Conservation (phyloP, 2,329 filamentous ascomycete genomes). For the Penicillium hesseltinei region DNA sequence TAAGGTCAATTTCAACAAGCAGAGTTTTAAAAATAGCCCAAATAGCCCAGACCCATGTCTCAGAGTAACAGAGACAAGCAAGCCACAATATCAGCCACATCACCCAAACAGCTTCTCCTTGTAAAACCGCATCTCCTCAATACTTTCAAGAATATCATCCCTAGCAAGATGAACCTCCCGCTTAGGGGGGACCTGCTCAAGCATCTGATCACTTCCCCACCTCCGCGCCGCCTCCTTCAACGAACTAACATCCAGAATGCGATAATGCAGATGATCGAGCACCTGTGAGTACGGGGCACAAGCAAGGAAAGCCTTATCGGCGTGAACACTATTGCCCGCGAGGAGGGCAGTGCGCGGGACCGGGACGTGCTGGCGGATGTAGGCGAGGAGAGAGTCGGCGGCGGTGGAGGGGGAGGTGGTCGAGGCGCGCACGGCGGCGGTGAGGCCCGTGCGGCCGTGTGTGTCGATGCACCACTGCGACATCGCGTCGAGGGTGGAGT, state of each 20-base stretch:
- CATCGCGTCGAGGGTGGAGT: slow-evolving; percentile 72
- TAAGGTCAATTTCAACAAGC: not conserved
- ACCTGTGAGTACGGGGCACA: slow-evolving; percentile 71
- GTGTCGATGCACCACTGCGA: slow-evolving; percentile 84
- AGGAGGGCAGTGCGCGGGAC: slow-evolving; percentile 66
- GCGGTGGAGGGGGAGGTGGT: slow-evolving; percentile 69
- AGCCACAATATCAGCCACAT: not conserved
- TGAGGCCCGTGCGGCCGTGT: slow-evolving; percentile 79
- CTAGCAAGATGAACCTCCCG: slow-evolving; percentile 75
- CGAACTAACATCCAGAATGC: slow-evolving; percentile 86
- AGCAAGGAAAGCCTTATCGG: slow-evolving; percentile 77
- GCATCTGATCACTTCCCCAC: slow-evolving; percentile 67
- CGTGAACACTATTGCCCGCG: slow-evolving; percentile 91
- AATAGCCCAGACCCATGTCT: not conserved
- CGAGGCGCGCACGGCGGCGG: slow-evolving; percentile 70
- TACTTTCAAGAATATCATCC: slow-evolving; percentile 92
- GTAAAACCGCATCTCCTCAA: slow-evolving; percentile 85
- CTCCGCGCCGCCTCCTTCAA: slow-evolving; percentile 86
- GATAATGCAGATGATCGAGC: slow-evolving; percentile 77
- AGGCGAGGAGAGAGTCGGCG: slow-evolving; percentile 69
- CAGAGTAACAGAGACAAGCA: not conserved
- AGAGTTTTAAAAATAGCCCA: slow-evolving; percentile 1
- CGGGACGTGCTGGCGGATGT: slow-evolving; percentile 72
- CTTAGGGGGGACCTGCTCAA: slow-evolving; percentile 68
- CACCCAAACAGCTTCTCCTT: slow-evolving; percentile 63